phyloP scores from a whole-genome alignment of 768 basidiomycete species.

The Mycena floridula region DNA sequence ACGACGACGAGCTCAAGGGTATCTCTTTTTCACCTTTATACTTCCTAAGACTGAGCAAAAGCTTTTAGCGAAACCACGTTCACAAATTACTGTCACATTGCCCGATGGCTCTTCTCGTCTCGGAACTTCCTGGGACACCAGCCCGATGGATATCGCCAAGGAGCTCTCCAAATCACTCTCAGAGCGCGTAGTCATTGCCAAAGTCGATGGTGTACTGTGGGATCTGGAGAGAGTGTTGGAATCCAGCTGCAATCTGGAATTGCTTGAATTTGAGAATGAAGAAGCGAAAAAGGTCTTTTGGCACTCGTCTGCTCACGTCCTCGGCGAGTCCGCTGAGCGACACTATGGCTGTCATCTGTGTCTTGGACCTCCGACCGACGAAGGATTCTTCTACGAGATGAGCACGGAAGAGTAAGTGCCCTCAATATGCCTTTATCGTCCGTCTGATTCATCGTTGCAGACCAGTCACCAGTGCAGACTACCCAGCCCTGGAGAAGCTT shows the following conservation, averaged over 20 bases:
- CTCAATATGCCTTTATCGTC: neutral
- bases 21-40: constrained; percentile 6
- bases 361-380: constrained; percentile 93
- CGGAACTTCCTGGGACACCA: constrained; percentile 91
- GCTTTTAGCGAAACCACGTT: constrained; percentile 64
- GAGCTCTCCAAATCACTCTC: constrained; percentile 82
- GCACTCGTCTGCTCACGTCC: constrained; percentile 98
- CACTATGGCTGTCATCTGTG: constrained; percentile 97
- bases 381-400: constrained; percentile 99
- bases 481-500: constrained; percentile 83
- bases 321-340: constrained; percentile 93
- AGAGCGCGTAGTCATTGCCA: constrained; percentile 88
- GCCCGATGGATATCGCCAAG: constrained; percentile 86
- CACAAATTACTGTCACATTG: constrained; percentile 78
- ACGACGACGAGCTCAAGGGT: constrained; percentile 80
- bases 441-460: constrained; percentile 27
- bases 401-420: constrained; percentile 65
- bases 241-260: constrained; percentile 66
- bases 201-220: constrained; percentile 87
- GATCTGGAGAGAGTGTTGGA: constrained; percentile 96
- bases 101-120: constrained; percentile 82
- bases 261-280: constrained; percentile 89
- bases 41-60: constrained; percentile 3
- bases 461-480: constrained; percentile 76
- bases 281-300: constrained; percentile 99